These are phyloP conservation scores for Penicillium angulare DNA, from an alignment of 495 filamentous ascomycete species.

Conservation along the genomic window DNA sequence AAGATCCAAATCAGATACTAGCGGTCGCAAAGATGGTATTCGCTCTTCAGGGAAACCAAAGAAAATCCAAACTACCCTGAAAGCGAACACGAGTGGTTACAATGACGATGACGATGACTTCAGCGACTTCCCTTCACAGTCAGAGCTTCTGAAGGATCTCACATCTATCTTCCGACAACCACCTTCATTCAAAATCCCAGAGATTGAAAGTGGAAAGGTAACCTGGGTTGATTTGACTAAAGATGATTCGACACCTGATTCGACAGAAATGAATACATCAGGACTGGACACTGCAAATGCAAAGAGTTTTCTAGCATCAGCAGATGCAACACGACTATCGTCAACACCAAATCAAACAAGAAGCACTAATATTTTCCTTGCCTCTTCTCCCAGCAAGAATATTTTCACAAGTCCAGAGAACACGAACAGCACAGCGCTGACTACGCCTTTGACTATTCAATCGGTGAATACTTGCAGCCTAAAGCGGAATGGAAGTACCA, in stretches of 20 bases:
- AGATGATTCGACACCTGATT: not conserved
- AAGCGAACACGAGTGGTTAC: slow-evolving; percentile 32
- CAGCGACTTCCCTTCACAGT: slow-evolving; percentile 43
- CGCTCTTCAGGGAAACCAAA: not conserved
- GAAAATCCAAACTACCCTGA: not conserved
- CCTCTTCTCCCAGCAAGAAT: not conserved
- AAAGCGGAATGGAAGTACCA: slow-evolving; percentile 6
- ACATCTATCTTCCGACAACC: not conserved
- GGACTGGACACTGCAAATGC: not conserved
- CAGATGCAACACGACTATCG: not conserved
- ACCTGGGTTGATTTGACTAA: not conserved
- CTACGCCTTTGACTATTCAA: not conserved
- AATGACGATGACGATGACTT: slow-evolving; percentile 31
- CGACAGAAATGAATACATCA: not conserved
- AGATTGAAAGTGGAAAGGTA: not conserved
- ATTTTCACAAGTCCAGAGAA: not conserved
- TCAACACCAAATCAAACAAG: not conserved
- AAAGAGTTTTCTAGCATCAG: not conserved
- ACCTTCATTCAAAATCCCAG: not conserved
- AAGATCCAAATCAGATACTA: not conserved
- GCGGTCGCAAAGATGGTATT: not conserved
- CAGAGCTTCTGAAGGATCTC: slow-evolving; percentile 18
- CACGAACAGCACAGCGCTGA: not conserved
- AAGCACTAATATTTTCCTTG: not conserved
- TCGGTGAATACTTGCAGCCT: not conserved